Evolutionary conservation across 2,329 filamentous ascomycete genomes (phyloP).

Genomic region (Talaromyces sp.): DNA sequence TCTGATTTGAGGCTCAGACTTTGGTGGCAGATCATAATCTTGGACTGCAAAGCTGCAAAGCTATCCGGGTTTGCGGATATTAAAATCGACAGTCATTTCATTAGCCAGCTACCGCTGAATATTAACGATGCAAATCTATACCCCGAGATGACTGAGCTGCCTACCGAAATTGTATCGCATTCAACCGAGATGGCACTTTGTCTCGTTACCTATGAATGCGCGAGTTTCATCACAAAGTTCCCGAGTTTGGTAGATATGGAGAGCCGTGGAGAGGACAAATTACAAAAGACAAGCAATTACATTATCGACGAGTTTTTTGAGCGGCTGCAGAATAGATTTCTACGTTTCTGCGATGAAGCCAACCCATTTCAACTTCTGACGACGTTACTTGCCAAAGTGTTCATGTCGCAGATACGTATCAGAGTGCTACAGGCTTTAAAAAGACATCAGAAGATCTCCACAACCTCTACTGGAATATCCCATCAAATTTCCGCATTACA

Average conservation of each 20-base stretch:
- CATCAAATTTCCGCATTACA: neutral
- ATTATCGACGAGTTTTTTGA: neutral
- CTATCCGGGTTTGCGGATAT: neutral
- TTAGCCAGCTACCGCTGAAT: neutral
- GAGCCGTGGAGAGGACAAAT: neutral
- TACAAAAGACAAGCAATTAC: neutral
- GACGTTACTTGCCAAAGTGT: neutral
- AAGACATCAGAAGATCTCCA: neutral
- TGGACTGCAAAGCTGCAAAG: neutral
- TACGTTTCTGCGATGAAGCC: neutral
- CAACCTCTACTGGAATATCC: neutral
- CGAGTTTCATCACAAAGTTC: neutral
- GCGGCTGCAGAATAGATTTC: neutral
- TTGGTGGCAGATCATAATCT: neutral
- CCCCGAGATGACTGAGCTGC: neutral
- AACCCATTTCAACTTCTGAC: neutral
- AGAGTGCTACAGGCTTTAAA: neutral
- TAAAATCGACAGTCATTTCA: no score
- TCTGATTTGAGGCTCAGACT: neutral
- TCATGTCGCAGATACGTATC: neutral
- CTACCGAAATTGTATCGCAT: neutral
- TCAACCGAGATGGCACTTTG: neutral
- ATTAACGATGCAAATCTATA: neutral
- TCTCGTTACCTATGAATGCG: neutral
- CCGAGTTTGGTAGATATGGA: neutral